Evolutionary conservation across 106 monocot species (phyloP).

Genomic region (Dendrobium catenatum): DNA sequence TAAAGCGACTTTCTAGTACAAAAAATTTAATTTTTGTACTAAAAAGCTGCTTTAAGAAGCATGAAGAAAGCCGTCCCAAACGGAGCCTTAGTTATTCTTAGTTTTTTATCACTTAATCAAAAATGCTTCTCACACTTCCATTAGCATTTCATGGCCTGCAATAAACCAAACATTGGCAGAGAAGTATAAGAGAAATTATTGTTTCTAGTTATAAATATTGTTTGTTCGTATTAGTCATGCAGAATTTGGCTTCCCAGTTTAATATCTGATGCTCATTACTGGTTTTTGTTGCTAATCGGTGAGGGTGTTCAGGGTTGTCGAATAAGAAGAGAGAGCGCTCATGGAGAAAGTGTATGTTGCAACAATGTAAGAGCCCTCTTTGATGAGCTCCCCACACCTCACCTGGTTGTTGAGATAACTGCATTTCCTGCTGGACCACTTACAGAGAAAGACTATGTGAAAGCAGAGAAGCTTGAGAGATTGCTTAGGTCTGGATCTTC

Average conservation of each 20-base stretch:
- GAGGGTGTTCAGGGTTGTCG: slow-evolving; percentile 64
- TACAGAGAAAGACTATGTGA: slow-evolving; percentile 70
- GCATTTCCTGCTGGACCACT: slow-evolving; percentile 93
- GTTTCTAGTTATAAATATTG: neutral
- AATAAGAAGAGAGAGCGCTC: slow-evolving; percentile 91
- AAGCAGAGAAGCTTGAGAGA: slow-evolving; percentile 90
- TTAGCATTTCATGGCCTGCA: neutral
- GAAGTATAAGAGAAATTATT: neutral
- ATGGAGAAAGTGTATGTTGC: slow-evolving; percentile 94
- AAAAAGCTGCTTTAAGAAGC: too few relatives aligned
- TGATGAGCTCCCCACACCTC: slow-evolving; percentile 93
- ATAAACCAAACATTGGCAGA: neutral
- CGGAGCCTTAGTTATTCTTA: neutral
- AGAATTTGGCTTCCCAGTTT: neutral
- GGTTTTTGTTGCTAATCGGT: neutral
- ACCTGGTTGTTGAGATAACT: slow-evolving; percentile 89
- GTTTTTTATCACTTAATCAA: neutral
- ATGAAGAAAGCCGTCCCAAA: too few relatives aligned
- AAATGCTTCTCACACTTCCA: neutral
- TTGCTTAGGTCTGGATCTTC: slow-evolving; percentile 76
- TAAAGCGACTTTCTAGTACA: too few relatives aligned
- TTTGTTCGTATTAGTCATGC: neutral
- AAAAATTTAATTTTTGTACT: too few relatives aligned
- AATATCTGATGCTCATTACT: too few relatives aligned
- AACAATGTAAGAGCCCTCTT: slow-evolving; percentile 95